Evolutionary conservation across 2,329 filamentous ascomycete genomes (phyloP).

Genomic region (Fusarium guadeloupense): DNA sequence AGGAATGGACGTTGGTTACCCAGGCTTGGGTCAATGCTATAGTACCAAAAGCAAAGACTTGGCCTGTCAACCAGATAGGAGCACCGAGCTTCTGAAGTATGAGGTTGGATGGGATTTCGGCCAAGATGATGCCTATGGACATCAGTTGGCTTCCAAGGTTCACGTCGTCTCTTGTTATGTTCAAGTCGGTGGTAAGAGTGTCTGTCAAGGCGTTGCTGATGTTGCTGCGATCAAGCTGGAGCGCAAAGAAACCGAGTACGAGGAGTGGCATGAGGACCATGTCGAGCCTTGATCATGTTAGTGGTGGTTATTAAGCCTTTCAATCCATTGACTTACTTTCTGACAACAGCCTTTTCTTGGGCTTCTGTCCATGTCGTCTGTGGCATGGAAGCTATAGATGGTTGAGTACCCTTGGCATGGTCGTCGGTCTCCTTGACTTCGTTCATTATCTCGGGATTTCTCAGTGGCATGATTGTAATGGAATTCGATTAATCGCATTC

Average conservation of each 20-base stretch:
- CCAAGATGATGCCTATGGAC: constrained; percentile 57
- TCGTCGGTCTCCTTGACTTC: neutral
- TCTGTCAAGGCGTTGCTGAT: constrained; percentile 61
- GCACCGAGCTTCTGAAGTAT: constrained; percentile 31
- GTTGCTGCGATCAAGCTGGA: constrained; percentile 51
- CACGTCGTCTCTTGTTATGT: constrained; percentile 59
- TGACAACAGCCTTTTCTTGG: constrained; percentile 9
- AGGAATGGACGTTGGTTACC: constrained; percentile 20
- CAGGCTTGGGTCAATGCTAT: constrained; percentile 29
- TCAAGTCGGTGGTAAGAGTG: constrained; percentile 56
- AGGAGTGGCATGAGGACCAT: constrained; percentile 56
- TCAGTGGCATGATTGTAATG: too few relatives aligned
- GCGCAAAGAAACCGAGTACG: constrained; percentile 56
- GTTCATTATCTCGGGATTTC: neutral
- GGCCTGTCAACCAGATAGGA: constrained; percentile 30
- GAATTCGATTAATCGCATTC: too few relatives aligned
- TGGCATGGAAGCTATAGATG: neutral
- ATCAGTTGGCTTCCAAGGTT: constrained; percentile 60
- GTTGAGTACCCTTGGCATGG: neutral
- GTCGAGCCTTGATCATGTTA: constrained; percentile 45
- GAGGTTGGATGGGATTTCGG: constrained; percentile 44
- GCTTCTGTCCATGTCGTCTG: constrained; percentile 18
- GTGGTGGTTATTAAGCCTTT: too few relatives aligned
- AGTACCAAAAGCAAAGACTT: constrained; percentile 30
- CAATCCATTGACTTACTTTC: constrained; percentile 31